Evolutionary conservation across 768 basidiomycete species (phyloP).

Genomic region (Collybia mongolica): DNA sequence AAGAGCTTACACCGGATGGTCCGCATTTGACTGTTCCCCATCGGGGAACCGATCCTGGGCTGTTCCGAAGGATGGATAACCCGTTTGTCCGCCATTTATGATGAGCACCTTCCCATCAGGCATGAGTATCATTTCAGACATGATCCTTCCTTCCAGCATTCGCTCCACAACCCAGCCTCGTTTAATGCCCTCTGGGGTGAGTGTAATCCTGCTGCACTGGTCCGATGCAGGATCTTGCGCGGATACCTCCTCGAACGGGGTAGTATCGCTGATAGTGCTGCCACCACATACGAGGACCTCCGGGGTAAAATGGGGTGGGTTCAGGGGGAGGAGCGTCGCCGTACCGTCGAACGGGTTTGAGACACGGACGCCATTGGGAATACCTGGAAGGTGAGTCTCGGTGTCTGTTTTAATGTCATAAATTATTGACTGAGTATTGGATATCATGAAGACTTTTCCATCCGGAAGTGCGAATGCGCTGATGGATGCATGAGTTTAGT

Average conservation of each 20-base stretch:
- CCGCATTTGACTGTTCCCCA: conserved; percentile 27
- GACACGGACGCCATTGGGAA: conserved; percentile 43
- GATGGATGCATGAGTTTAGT: background rate
- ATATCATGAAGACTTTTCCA: conserved; percentile 38
- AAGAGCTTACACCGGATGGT: conserved; percentile 30
- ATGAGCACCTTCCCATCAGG: conserved; percentile 41
- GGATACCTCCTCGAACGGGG: conserved; percentile 24
- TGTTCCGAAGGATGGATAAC: conserved; percentile 17
- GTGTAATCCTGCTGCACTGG: conserved; percentile 41
- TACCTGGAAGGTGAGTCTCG: conserved; percentile 36
- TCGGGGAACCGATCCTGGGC: conserved; percentile 20
- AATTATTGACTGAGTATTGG: conserved; percentile 40
- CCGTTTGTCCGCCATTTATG: conserved; percentile 41
- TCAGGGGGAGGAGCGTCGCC: conserved; percentile 33
- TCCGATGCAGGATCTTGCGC: conserved; percentile 39
- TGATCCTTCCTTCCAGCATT: conserved; percentile 40
- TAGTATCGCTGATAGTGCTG: conserved; percentile 27
- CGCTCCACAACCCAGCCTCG: conserved; percentile 44
- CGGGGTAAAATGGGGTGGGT: conserved; percentile 34
- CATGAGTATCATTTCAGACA: conserved; percentile 36
- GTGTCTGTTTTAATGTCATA: conserved; percentile 37
- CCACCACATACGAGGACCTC: conserved; percentile 50
- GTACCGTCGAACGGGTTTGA: conserved; percentile 38
- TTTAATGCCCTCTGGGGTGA: conserved; percentile 39
- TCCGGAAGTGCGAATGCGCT: conserved; percentile 35